Percentiles rank a stretch among this genome's conserved stretches.
These are phyloP conservation scores for Coemansia sp. DNA, from an alignment of 192 early-diverging fungal species.

Conservation along the genomic window DNA sequence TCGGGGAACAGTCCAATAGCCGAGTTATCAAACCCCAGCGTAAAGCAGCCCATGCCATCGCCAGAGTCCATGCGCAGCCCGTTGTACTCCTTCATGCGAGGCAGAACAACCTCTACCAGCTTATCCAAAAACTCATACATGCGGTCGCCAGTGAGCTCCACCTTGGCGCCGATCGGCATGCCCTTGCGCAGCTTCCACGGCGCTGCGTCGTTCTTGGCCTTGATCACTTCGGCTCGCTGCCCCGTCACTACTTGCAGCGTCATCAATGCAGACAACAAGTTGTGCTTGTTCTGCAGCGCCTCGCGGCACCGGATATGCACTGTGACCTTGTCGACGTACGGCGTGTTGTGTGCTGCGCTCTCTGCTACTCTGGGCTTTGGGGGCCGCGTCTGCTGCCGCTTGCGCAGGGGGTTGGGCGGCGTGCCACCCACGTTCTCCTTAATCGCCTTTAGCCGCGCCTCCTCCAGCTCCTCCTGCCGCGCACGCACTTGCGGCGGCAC, in stretches of 20 bases:
- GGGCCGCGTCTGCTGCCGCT: constrained; percentile 44
- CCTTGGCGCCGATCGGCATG: constrained; percentile 88
- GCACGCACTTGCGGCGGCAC: constrained; percentile 57
- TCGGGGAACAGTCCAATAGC: constrained; percentile 93
- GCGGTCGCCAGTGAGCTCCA: constrained; percentile 73
- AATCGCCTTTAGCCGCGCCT: constrained; percentile 28
- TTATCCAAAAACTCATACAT: constrained; percentile 97
- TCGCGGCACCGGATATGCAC: constrained; percentile 86
- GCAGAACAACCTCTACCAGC: constrained; percentile 89
- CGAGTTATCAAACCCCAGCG: constrained; percentile 77
- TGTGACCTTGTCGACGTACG: constrained; percentile 68
- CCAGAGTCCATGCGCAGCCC: constrained; percentile 72
- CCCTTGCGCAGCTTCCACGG: constrained; percentile 84
- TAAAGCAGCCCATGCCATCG: constrained; percentile 79
- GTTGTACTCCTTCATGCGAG: constrained; percentile 88
- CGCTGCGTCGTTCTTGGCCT: constrained; percentile 76
- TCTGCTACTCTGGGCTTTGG: constrained; percentile 59
- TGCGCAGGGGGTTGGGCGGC: constrained; percentile 52
- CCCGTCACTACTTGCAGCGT: constrained; percentile 87
- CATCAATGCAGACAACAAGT: constrained; percentile 87
- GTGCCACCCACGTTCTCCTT: constrained; percentile 25
- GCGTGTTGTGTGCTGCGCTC: constrained; percentile 62
- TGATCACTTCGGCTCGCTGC: constrained; percentile 72
- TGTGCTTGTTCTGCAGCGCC: constrained; percentile 84
- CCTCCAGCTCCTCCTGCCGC: constrained; percentile 32